Conservation (phyloP, 2,329 filamentous ascomycete species). For the Rugonectria rugulosa region DNA sequence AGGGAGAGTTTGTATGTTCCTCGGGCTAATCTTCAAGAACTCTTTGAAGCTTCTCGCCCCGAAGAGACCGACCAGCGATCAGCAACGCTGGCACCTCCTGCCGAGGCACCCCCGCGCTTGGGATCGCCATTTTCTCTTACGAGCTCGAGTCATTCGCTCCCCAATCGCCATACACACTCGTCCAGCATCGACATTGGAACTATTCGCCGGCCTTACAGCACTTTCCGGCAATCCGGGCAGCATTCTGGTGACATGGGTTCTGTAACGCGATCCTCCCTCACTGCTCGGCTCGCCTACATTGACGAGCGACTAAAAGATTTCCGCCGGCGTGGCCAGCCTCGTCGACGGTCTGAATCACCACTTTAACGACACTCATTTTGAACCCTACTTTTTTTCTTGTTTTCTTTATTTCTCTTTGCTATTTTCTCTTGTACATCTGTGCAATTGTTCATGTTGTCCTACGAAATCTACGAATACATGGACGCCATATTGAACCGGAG, state of each 20-base stretch:
- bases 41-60: slow-evolving; percentile 46
- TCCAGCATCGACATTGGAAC: slow-evolving; percentile 53
- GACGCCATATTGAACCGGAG: slow-evolving; percentile 25
- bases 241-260: slow-evolving; percentile 49
- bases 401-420: background rate
- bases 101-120: slow-evolving; percentile 55
- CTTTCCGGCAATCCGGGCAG: slow-evolving; percentile 63
- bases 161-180: slow-evolving; percentile 61
- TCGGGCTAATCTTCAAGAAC: slow-evolving; percentile 51
- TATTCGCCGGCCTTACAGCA: slow-evolving; percentile 62
- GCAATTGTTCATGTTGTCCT: slow-evolving; percentile 29
- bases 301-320: slow-evolving; percentile 65
- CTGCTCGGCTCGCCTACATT: slow-evolving; percentile 63
- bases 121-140: slow-evolving; percentile 65
- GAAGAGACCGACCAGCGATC: slow-evolving; percentile 16
- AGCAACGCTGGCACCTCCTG: slow-evolving; percentile 39
- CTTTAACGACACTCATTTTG: slow-evolving; percentile 43
- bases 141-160: slow-evolving; percentile 65
- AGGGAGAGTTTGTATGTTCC: slow-evolving; percentile 51
- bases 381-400: background rate
- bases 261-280: slow-evolving; percentile 53
- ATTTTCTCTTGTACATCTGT: slow-evolving; percentile 31
- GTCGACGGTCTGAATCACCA: slow-evolving; percentile 59
- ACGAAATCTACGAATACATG: slow-evolving; percentile 38
- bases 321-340: slow-evolving; percentile 52